Evolutionary conservation across 2,329 filamentous ascomycete genomes (phyloP).

Genomic region (Paecilomyces sp.): DNA sequence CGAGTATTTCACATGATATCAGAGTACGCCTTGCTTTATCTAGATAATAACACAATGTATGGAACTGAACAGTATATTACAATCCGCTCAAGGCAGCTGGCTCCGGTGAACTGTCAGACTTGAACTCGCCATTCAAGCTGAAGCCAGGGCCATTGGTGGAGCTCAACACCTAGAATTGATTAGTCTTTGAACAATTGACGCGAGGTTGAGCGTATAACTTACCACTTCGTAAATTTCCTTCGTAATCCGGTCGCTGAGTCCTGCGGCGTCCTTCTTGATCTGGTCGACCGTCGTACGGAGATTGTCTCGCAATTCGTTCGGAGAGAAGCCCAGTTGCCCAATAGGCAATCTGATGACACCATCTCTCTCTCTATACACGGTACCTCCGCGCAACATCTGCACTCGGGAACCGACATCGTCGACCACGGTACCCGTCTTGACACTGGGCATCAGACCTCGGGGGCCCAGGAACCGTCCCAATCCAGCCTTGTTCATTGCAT

Average conservation of each 20-base stretch:
- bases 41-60: slow-evolving; percentile 35
- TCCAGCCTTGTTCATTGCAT: slow-evolving; percentile 71
- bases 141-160: slow-evolving; percentile 83
- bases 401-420: slow-evolving; percentile 69
- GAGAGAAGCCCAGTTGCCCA: slow-evolving; percentile 82
- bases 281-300: slow-evolving; percentile 68
- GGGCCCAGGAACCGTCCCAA: slow-evolving; percentile 80
- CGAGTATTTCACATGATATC: slow-evolving; percentile 25
- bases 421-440: slow-evolving; percentile 83
- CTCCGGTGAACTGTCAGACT: slow-evolving; percentile 52
- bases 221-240: slow-evolving; percentile 71
- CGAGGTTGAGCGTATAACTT: slow-evolving; percentile 20
- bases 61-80: slow-evolving; percentile 45
- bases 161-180: slow-evolving; percentile 65
- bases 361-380: slow-evolving; percentile 76
- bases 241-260: slow-evolving; percentile 54
- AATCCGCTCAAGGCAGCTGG: slow-evolving; percentile 39
- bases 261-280: slow-evolving; percentile 69
- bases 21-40: slow-evolving; percentile 35
- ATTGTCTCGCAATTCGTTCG: slow-evolving; percentile 78
- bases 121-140: slow-evolving; percentile 75
- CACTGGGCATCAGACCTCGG: slow-evolving; percentile 83
- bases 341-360: slow-evolving; percentile 86
- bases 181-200: slow-evolving; percentile 35
- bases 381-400: slow-evolving; percentile 73